A percentile compares a stretch with the other conserved stretches of the same genome.
These are phyloP conservation scores for Penicillium glabrum DNA, from an alignment of 2,329 filamentous ascomycete species.

Conservation along the genomic window DNA sequence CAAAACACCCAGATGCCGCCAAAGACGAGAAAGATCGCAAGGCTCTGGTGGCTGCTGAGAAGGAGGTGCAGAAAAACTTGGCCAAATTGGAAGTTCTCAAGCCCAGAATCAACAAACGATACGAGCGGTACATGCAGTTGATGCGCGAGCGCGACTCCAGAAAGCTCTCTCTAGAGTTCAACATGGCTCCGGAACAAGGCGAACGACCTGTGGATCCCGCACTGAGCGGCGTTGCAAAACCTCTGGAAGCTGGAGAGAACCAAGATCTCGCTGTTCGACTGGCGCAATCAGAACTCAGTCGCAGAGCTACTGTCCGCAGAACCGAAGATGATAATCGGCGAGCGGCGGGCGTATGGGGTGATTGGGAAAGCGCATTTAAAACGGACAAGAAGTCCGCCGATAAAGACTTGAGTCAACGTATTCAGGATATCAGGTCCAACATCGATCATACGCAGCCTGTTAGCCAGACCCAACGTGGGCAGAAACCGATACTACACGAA, in stretches of 20 bases:
- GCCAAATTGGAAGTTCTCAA: slow-evolving; percentile 74
- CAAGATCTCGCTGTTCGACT: slow-evolving; percentile 74
- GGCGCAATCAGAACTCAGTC: slow-evolving; percentile 69
- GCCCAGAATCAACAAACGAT: slow-evolving; percentile 70
- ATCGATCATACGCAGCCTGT: slow-evolving; percentile 28
- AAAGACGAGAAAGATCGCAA: slow-evolving; percentile 61
- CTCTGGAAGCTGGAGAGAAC: slow-evolving; percentile 70
- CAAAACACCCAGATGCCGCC: slow-evolving; percentile 69
- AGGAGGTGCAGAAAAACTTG: slow-evolving; percentile 64
- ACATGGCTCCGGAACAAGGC: slow-evolving; percentile 12
- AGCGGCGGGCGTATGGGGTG: slow-evolving; percentile 53
- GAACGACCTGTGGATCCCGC: slow-evolving; percentile 54
- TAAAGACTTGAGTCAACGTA: slow-evolving; percentile 52
- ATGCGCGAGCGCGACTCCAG: slow-evolving; percentile 47
- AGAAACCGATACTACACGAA: slow-evolving; percentile 14
- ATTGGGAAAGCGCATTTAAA: slow-evolving; percentile 50
- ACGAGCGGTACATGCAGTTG: slow-evolving; percentile 65
- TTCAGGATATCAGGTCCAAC: slow-evolving; percentile 51
- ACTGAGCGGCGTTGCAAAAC: slow-evolving; percentile 56
- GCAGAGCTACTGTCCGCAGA: slow-evolving; percentile 64
- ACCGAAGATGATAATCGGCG: slow-evolving; percentile 55
- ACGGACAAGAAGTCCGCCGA: slow-evolving; percentile 34
- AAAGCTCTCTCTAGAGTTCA: slow-evolving; percentile 27
- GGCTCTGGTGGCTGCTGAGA: slow-evolving; percentile 57
- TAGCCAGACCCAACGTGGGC: slow-evolving; percentile 4